Base-by-base conservation (phyloP, 2,329 filamentous ascomycete species). In the Alternaria dauci region DNA sequence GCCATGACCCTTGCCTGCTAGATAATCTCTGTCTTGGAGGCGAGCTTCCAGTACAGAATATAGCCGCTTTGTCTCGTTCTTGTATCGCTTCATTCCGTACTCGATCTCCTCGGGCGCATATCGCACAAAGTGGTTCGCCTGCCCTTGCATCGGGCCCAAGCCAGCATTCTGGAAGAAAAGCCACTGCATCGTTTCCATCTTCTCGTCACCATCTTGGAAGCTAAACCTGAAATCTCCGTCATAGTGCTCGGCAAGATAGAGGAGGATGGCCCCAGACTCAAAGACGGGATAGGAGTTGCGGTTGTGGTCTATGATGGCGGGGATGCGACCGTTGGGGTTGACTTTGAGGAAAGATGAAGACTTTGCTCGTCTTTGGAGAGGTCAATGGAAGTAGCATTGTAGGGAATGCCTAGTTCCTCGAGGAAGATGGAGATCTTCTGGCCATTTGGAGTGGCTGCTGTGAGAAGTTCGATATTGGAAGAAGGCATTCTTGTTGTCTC, bases 301-400 rank as follows among this genome's bases (percentile, higher is more conserved):
- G 2, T 83, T 91, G 46, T 71, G 66, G 79, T 96, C 93, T 8
- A 91, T 93, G 52, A 96, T 75, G 62, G 92, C 92, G 4, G 93
- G 93, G 69, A 96, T 95, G 69, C 92, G 90, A 66, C 92, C 92
- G 76, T 96, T 96, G 62, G 93, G 92, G 79, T 96, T 96, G 80
- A 95, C 93, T 52, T 88, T 87, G 32, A 95, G 85, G 80, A 94
- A 96, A 89, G 90, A 93, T 9, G 87, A 86, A 75, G 93, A 85
- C 70, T 94, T 94, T 94, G 91, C 38, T 83, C 84, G 72, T 91
- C 90, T 67, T 89, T 89, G 62, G 76, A 80, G 53, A 95, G 84
- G 30, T 90, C 84, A 71, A 94, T 88, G 2, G 63, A 7, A 0
- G 61, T 71, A 8, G 57, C 57, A 8, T 48, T 68, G 60, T 71